Percentiles rank a stretch among this genome's conserved stretches.
Conservation (phyloP, 176 grass and related monocot genomes). For the Oryza meyeriana region DNA sequence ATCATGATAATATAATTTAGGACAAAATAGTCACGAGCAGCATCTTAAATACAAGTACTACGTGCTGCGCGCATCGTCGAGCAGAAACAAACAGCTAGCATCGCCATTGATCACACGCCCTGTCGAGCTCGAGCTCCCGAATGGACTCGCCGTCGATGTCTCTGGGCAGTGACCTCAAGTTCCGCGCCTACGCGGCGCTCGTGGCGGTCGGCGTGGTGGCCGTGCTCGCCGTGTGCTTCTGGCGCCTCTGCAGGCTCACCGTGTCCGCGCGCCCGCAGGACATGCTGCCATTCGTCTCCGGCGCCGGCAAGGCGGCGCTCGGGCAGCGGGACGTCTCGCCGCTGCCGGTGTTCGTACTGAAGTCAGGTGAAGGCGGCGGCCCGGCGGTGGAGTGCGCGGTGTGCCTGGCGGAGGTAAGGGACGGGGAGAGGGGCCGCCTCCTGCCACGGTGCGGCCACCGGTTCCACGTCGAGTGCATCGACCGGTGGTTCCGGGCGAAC, state of each 20-base stretch:
- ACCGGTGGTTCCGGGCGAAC: slow-evolving; percentile 42
- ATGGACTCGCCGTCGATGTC: background rate
- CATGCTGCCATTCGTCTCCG: background rate
- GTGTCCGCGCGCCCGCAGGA: slow-evolving; percentile 44
- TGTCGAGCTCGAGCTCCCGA: slow-evolving; percentile 23
- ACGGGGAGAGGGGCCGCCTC: slow-evolving; percentile 41
- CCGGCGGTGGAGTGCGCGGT: slow-evolving; percentile 46
- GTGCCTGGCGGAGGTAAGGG: slow-evolving; percentile 50
- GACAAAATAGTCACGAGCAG: background rate
- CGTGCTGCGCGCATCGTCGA: slow-evolving; percentile 10
- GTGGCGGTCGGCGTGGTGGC: background rate
- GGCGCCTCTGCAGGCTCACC: slow-evolving; percentile 38
- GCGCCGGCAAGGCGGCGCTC: background rate
- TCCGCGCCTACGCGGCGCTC: slow-evolving; percentile 17
- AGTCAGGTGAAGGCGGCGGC: background rate
- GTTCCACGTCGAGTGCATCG: slow-evolving; percentile 66
- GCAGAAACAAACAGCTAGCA: background rate
- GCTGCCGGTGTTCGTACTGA: slow-evolving; percentile 42
- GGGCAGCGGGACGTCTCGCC: slow-evolving; percentile 1
- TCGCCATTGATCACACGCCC: background rate
- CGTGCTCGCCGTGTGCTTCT: slow-evolving; percentile 23
- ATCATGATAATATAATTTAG: slow-evolving; percentile 26
- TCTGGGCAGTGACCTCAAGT: slow-evolving; percentile 6
- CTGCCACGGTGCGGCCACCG: slow-evolving; percentile 56
- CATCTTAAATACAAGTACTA: background rate